These are phyloP conservation scores for Talinum fruticosum DNA, from an alignment of 148 eudicot species.

Conservation along the genomic window DNA sequence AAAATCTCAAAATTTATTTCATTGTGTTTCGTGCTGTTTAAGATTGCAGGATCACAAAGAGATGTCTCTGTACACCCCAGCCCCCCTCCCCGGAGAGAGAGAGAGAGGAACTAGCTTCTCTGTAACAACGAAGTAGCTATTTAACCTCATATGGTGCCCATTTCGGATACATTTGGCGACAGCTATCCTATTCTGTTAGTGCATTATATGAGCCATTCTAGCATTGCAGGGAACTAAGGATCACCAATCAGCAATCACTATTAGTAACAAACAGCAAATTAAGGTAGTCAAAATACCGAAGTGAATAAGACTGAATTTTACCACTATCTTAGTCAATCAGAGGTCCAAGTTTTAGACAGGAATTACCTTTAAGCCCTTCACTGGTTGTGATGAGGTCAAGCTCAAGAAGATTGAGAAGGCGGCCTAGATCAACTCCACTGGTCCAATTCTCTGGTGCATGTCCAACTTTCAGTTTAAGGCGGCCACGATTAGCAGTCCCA, in stretches of 20 bases:
- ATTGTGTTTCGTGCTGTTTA: background rate
- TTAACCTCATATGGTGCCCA: background rate
- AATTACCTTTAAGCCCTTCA: slow-evolving; percentile 74
- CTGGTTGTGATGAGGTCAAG: slow-evolving; percentile 77
- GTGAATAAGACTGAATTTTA: background rate
- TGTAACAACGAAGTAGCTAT: background rate
- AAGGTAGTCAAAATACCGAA: background rate
- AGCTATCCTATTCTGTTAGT: background rate
- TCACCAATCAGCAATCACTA: background rate
- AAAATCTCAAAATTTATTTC: background rate
- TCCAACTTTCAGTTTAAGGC: slow-evolving; percentile 89
- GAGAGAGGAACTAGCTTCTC: background rate
- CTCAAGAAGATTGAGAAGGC: slow-evolving; percentile 89
- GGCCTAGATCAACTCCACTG: slow-evolving; percentile 96
- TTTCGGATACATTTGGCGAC: background rate
- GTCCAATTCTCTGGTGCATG: slow-evolving; percentile 98
- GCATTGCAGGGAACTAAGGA: slow-evolving; percentile 2
- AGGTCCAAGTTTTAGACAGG: background rate
- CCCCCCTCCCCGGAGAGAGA: no score
- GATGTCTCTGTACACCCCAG: no score
- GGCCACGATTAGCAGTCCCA: slow-evolving; percentile 97
- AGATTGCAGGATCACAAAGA: background rate
- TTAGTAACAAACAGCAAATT: slow-evolving; percentile 5
- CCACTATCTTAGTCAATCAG: background rate
- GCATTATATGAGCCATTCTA: slow-evolving; percentile 8